Evolutionary conservation across 2,329 filamentous ascomycete species (phyloP).

Genomic region (Apiospora sp.): DNA sequence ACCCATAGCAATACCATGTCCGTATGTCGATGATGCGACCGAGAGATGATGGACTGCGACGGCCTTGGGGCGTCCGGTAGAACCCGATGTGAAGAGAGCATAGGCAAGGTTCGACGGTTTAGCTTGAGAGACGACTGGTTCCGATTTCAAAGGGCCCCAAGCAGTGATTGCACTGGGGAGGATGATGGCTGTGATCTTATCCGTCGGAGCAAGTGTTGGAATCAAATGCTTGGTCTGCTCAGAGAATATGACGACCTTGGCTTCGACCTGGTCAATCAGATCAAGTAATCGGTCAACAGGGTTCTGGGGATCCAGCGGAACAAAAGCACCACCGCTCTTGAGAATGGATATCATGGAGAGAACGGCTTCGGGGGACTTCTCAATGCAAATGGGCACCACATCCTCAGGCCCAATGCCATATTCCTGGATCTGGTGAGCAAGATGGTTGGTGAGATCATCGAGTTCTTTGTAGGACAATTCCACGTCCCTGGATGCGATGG

Average conservation of each 20-base stretch:
- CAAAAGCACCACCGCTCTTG: constrained; percentile 13
- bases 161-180: neutral
- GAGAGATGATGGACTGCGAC: constrained; percentile 11
- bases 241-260: neutral
- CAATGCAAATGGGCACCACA: constrained; percentile 15
- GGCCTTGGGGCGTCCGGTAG: constrained; percentile 13
- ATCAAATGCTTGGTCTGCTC: neutral
- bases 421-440: neutral
- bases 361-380: constrained; percentile 12
- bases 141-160: neutral
- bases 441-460: constrained; percentile 27
- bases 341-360: constrained; percentile 19
- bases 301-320: constrained; percentile 10
- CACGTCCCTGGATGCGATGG: constrained; percentile 38
- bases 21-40: neutral
- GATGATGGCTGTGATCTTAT: neutral
- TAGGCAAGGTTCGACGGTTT: constrained; percentile 3
- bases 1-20: constrained; percentile 34
- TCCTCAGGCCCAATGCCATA: constrained; percentile 31
- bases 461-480: constrained; percentile 41
- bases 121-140: neutral
- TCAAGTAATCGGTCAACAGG: neutral
- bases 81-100: constrained; percentile 23
- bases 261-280: neutral
- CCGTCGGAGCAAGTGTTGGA: neutral